Evolutionary conservation across 257 asterid species (phyloP), one percentile per base, ranked within the genome.

Genomic region (Anisodus tanguticus): DNA sequence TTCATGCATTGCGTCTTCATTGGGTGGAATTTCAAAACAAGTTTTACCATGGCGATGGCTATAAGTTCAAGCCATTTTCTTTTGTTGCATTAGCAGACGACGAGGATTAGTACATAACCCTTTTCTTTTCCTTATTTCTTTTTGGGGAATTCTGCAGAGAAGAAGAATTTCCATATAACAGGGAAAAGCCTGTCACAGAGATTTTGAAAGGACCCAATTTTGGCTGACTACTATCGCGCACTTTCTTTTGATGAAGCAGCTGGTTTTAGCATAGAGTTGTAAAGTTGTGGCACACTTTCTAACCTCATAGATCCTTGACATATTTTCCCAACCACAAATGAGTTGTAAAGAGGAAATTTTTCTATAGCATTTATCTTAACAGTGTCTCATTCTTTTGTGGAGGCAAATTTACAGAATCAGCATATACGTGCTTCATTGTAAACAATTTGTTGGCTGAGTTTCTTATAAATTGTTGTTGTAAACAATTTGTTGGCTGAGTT

Each of bases 11-110:
- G 86, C 98, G 97, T 85, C 97, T 95, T 81, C 99, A 95, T 81
- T 94, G 99, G 99, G 99, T 95, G 60, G 99, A 95, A 85, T 95
- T 93, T 85, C 99, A 95, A 81, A 90, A 85, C 89, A 95, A 95
- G 88, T 95, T 94, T 90, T 95, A 94, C 85, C 89, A 87, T 0
- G 99, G 98, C 19, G 98, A 94, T 68, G 99, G 99, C 88, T 95
- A 93, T 83, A 95, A 95, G 83, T 95, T 95, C 87, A 89, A 68
- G 80, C 99, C 99, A 37, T 93, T 95, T 68, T 91, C 97, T 45
- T 95, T 95, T 74, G 93, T 95, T 72, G 86, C 91, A 22, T 87
- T 94, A 86, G 87, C 88, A 12, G 95, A 90, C 2, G 90, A 90
- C 2, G 95, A 93, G 3, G 90, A 90, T 41, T 92, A 93, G 91